A percentile compares a stretch with the other conserved stretches of the same genome.
Evolutionary conservation across 2,329 filamentous ascomycete species (phyloP).

Genomic region (Podosphaera aphanis): DNA sequence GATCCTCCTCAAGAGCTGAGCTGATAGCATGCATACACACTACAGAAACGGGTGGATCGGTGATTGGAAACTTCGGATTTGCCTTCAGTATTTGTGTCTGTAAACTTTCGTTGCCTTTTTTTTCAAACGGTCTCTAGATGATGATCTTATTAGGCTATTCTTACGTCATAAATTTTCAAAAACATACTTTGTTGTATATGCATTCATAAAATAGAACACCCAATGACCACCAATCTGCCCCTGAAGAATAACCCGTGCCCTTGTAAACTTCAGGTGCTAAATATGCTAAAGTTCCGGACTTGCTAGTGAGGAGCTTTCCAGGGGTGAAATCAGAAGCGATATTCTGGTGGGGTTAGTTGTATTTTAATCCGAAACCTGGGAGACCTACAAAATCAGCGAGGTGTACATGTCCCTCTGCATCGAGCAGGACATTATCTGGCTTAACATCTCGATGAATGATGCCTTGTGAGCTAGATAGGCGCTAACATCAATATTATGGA

Average conservation of each 20-base stretch:
- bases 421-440: conserved; percentile 73
- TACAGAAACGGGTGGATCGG: conserved; percentile 70
- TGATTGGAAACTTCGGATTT: conserved; percentile 73
- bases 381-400: conserved; percentile 55
- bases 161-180: no score
- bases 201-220: conserved; percentile 98
- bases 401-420: conserved; percentile 82
- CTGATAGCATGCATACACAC: conserved; percentile 76
- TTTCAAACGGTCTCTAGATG: conserved; percentile 68
- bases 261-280: conserved; percentile 87
- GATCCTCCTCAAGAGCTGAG: conserved; percentile 59
- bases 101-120: conserved; percentile 59
- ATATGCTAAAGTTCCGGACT: conserved; percentile 88
- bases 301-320: conserved; percentile 68
- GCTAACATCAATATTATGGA: no score
- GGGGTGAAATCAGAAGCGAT: conserved; percentile 83
- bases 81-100: conserved; percentile 61
- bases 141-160: no score
- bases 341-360: conserved; percentile 37
- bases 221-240: conserved; percentile 96
- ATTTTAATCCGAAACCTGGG: conserved; percentile 2
- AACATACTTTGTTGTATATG: conserved; percentile 80
- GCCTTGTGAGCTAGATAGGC: conserved; percentile 44
- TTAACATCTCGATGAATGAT: conserved; percentile 86
- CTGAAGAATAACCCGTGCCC: conserved; percentile 67